Base-by-base conservation (phyloP, 2,329 filamentous ascomycete species). In the Beauveria sp. region DNA sequence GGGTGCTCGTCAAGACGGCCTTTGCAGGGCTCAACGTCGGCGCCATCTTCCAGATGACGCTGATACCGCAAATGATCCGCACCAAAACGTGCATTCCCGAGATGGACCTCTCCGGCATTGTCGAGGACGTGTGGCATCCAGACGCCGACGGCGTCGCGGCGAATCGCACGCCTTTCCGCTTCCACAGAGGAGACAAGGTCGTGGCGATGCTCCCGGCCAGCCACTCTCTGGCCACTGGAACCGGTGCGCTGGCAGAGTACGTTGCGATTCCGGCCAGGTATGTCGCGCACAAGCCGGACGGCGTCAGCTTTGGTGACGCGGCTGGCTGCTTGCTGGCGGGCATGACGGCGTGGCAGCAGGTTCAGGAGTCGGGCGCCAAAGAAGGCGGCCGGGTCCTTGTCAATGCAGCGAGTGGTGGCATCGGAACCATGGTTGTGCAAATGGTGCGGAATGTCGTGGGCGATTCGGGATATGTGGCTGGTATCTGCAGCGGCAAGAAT, bases 331-430 rank as follows among this genome's bases (percentile, higher is more conserved):
- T 73, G n/a, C 68, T 77, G 34, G 71, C 75, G 5, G 76, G 72
- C 6, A 68, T 73, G 59, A 77, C 76, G 9, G 77, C 77, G 20
- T 63, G 74, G 58, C 71, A 74, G 46, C 66, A 78, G 26, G 67
- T 79, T 0, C 67, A 68, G 10, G 69, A 75, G 22, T 76, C 77
- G 3, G 73, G 69, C 1, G 70, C 73, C 62, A 70, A 73, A 65
- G 65, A 65, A 28, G 75, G 78, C 0, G 70, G 75, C 43, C 69
- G 73, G 2, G 77, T 81, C 42, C 65, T 83, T 52, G 70, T 82
- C 4, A 80, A 81, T 64, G 80, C 78, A 3, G 81, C 78, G 22
- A 81, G 79, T 65, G 80, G 80, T 0, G 80, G 79, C 14, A 77
- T 83, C 6, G 80, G 80, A 14, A 73, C 74, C 22, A 65, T 81